Conservation (phyloP, 148 eudicot species). For the Simmondsia chinensis region DNA sequence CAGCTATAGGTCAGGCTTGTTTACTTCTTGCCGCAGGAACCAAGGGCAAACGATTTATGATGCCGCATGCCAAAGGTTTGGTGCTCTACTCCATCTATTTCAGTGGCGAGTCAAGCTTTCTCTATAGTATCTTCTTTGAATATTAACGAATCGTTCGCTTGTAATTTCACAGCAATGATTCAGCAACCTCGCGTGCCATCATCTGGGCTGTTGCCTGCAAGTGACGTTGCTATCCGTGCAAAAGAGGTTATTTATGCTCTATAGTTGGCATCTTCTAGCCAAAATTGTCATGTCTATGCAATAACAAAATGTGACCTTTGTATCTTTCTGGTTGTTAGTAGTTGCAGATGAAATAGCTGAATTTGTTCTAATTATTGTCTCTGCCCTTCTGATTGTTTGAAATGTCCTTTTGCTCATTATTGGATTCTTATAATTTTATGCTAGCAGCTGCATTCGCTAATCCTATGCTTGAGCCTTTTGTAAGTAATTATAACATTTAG, state of each 20-base stretch:
- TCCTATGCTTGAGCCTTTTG: no score
- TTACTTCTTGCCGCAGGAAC: conserved; percentile 90
- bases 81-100: conserved; percentile 6
- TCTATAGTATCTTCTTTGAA: background rate
- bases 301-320: no score
- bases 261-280: no score
- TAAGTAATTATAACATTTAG: no score
- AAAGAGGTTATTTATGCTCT: conserved; percentile 48
- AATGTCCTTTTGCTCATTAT: no score
- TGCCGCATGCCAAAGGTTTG: conserved; percentile 83
- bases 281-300: no score
- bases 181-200: conserved; percentile 71
- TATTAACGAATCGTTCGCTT: conserved; percentile 3
- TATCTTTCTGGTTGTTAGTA: no score
- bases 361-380: no score
- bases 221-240: conserved; percentile 70
- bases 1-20: conserved; percentile 88
- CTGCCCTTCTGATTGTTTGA: no score
- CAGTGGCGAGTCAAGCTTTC: background rate
- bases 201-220: conserved; percentile 74
- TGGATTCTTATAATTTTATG: no score
- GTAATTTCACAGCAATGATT: conserved; percentile 50
- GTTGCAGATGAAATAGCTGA: no score
- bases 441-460: no score
- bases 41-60: conserved; percentile 76